A percentile compares a stretch with the other conserved stretches of the same genome.
These are phyloP conservation scores for Mucor saturninus DNA, from an alignment of 371 early-diverging fungal genomes.

Conservation along the genomic window DNA sequence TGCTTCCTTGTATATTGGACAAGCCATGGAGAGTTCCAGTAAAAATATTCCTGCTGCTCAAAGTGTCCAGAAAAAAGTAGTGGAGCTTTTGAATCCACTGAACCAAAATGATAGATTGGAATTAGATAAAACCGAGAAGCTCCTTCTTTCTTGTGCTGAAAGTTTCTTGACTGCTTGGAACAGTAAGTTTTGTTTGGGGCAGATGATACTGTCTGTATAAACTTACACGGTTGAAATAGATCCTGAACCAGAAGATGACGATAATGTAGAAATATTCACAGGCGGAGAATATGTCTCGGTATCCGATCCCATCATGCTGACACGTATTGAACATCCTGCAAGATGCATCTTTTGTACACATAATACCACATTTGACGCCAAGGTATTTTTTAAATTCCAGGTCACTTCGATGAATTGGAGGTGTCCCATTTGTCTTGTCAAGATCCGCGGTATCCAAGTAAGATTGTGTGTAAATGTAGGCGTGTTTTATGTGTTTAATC, in stretches of 20 bases:
- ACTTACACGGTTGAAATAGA: background rate
- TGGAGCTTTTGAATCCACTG: constrained; percentile 17
- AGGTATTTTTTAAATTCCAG: constrained; percentile 25
- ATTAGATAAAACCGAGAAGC: constrained; percentile 16
- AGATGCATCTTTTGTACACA: constrained; percentile 49
- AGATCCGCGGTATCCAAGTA: constrained; percentile 37
- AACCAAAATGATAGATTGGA: constrained; percentile 19
- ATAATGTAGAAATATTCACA: constrained; percentile 29
- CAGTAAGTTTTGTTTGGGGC: constrained; percentile 6
- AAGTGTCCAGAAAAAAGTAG: constrained; percentile 22
- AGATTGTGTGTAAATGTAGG: background rate
- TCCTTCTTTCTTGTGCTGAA: constrained; percentile 27
- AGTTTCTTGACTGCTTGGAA: constrained; percentile 26
- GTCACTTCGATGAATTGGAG: constrained; percentile 27
- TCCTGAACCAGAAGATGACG: constrained; percentile 18
- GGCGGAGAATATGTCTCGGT: constrained; percentile 40
- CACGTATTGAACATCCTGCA: constrained; percentile 41
- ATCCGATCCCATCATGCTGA: constrained; percentile 40
- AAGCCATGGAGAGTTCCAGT: constrained; percentile 24
- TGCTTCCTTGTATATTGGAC: constrained; percentile 27
- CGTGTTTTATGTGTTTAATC: background rate
- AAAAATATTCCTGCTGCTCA: constrained; percentile 17
- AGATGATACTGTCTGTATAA: background rate
- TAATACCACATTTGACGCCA: constrained; percentile 43
- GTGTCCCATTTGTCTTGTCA: constrained; percentile 33